Conservation (phyloP, 495 filamentous ascomycete genomes). For the Cudoniella acicularis region DNA sequence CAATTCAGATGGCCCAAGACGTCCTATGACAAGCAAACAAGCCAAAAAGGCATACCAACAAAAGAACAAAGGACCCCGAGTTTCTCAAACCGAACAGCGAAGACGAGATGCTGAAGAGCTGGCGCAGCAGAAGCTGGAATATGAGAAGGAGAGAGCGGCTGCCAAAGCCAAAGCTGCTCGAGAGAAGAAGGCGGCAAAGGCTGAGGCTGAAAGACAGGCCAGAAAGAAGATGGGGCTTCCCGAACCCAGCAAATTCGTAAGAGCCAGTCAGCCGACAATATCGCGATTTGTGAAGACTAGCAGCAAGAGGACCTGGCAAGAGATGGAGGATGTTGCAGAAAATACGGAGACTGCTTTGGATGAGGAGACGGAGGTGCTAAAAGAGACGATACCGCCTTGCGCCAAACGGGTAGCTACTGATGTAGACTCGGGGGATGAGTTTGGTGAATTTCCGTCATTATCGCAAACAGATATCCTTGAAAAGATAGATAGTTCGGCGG, state of each 20-base stretch:
- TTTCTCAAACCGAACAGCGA: conserved; percentile 22
- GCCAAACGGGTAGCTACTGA: conserved; percentile 4
- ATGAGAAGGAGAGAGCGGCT: conserved; percentile 39
- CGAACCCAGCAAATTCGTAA: conserved; percentile 37
- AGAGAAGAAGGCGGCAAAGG: conserved; percentile 44
- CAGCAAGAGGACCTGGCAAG: conserved; percentile 17
- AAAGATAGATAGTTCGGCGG: conserved; percentile 16
- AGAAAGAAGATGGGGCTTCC: conserved; percentile 39
- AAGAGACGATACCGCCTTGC: not conserved
- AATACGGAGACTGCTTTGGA: conserved; percentile 8
- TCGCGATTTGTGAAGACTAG: conserved; percentile 35
- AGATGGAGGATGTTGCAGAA: conserved; percentile 16
- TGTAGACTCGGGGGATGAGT: conserved; percentile 20
- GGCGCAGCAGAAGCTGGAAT: conserved; percentile 33
- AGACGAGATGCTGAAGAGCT: conserved; percentile 16
- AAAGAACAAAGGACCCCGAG: conserved; percentile 34
- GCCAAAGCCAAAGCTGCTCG: conserved; percentile 37
- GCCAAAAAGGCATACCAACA: conserved; percentile 28
- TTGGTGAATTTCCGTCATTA: conserved; percentile 24
- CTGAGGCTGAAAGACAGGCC: conserved; percentile 39
- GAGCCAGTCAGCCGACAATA: conserved; percentile 45
- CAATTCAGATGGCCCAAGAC: conserved; percentile 28
- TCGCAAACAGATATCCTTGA: conserved; percentile 23
- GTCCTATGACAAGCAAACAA: conserved; percentile 47
- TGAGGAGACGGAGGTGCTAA: not conserved